Evolutionary conservation across 768 basidiomycete species (phyloP).

Genomic region (Calocybe indica): DNA sequence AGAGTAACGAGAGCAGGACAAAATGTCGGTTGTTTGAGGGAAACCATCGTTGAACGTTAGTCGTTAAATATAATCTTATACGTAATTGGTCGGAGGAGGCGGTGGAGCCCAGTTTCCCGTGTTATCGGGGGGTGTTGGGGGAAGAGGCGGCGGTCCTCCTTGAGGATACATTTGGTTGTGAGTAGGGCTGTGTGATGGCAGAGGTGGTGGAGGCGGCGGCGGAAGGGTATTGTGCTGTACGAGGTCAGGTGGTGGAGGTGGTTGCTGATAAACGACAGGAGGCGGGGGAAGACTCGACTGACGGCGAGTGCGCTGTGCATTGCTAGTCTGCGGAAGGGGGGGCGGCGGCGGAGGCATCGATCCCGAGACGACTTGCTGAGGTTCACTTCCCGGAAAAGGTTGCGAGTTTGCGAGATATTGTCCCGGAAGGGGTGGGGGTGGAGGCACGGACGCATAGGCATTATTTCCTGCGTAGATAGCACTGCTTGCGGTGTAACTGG

Average conservation of each 20-base stretch:
- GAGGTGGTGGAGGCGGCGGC: conserved; percentile 33
- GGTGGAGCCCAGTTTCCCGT: too few species aligned
- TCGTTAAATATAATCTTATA: too few species aligned
- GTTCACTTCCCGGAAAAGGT: conserved; percentile 7
- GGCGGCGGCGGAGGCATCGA: conserved; percentile 25
- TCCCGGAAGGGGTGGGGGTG: conserved; percentile 23
- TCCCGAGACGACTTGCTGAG: conserved; percentile 23
- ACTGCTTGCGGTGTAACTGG: conserved; percentile 22
- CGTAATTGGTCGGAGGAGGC: too few species aligned
- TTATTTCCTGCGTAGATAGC: conserved; percentile 17
- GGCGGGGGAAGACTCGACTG: conserved; percentile 48
- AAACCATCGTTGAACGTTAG: too few species aligned
- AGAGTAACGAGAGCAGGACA: too few species aligned
- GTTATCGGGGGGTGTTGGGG: conserved; percentile 11
- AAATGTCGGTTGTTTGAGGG: too few species aligned
- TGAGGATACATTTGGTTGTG: conserved; percentile 3
- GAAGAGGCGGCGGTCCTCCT: conserved; percentile 12
- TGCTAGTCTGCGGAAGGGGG: conserved; percentile 22
- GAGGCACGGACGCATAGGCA: conserved; percentile 26
- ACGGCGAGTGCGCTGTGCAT: conserved; percentile 21
- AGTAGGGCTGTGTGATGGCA: conserved; percentile 14
- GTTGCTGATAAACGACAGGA: conserved; percentile 38
- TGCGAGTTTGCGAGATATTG: conserved; percentile 12
- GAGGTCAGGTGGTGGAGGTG: conserved; percentile 23
- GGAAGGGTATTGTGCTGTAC: conserved; percentile 20